Conservation (phyloP, 2,329 filamentous ascomycete species). For the Fusarium redolens region DNA sequence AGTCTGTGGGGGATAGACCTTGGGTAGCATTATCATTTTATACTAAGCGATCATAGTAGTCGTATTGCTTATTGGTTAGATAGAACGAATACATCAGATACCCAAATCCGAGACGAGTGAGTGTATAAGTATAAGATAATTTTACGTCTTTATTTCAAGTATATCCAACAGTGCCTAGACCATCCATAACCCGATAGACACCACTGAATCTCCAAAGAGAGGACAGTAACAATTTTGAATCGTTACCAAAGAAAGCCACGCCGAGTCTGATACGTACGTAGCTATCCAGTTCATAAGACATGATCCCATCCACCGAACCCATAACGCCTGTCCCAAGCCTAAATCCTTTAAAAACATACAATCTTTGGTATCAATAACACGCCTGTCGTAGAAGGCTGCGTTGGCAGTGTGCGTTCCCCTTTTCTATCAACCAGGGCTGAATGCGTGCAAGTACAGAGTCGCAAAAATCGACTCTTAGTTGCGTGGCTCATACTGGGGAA, state of each 20-base stretch:
- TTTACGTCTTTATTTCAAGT: not conserved
- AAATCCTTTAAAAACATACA: conserved; percentile 19
- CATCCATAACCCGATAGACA: conserved; percentile 7
- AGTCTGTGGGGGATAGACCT: conserved; percentile 17
- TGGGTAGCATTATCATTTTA: not conserved
- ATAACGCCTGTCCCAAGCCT: conserved; percentile 26
- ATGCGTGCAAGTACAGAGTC: not conserved
- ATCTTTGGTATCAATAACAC: conserved; percentile 37
- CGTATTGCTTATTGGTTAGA: not conserved
- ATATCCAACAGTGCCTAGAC: conserved; percentile 10
- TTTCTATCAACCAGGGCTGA: not conserved
- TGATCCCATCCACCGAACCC: conserved; percentile 23
- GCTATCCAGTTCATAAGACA: conserved; percentile 28
- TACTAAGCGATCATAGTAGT: not conserved
- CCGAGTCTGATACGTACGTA: not conserved
- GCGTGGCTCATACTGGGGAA: conserved; percentile 45
- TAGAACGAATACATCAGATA: not conserved
- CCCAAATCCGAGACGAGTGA: not conserved
- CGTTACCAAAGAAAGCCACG: conserved; percentile 13
- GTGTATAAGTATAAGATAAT: not conserved
- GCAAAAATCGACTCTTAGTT: conserved; percentile 21
- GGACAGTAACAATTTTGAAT: conserved; percentile 22
- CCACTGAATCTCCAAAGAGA: conserved; percentile 20
- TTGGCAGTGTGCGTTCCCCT: not conserved
- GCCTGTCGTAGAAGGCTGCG: conserved; percentile 8